Base-by-base conservation (phyloP, 2,329 filamentous ascomycete genomes). In the Aphanocladium album region DNA sequence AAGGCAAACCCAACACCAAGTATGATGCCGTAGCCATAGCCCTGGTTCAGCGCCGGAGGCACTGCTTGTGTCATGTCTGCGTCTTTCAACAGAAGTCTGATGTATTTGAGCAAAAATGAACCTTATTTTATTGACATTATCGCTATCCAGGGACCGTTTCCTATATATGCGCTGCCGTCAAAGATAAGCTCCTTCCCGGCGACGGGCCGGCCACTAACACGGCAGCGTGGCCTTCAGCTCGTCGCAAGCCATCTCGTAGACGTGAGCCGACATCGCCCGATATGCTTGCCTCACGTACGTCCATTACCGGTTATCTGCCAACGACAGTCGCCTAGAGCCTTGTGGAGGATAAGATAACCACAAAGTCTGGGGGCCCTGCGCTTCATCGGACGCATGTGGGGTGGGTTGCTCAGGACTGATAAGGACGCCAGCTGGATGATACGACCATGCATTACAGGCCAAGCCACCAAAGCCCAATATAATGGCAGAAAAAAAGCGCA, bases 1-100 rank as follows among this genome's bases (percentile, higher is more conserved):
- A 93, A 93, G 27, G 83, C 80, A 67, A 89, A 85, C 21, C 90
- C 89, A 17, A 93, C 74, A 19, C 89, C 89, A 37, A 93, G 75
- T 55, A 93, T 84, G 66, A 93, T 87, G 69, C 89, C 89, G 82
- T 93, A 93, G 68, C 90, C 89, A 64, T 87, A 88, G 60, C 83
- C 85, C 68, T 89, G 84, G 64, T 75, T 74, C 17, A 83, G 71
- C 33, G 81, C 75, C 23, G 77, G 56, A 52, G 56, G 46, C 35
- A 59, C 56, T 2, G 56, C 39, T 27, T 43, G 47, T 27, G 56
- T 50, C 56, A 59, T 59, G 30, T 25, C 27, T 58, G 8, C 2
- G 19, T 17, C 41, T 23, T 19, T 2, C 16, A 17, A 3, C 5
- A 39, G 35, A 3, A 1, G 6, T 11, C 30, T 11, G 5, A 33